phyloP scores from a whole-genome alignment of 2,329 filamentous ascomycete genomes.

The Coccinonectria pachysandricola region DNA sequence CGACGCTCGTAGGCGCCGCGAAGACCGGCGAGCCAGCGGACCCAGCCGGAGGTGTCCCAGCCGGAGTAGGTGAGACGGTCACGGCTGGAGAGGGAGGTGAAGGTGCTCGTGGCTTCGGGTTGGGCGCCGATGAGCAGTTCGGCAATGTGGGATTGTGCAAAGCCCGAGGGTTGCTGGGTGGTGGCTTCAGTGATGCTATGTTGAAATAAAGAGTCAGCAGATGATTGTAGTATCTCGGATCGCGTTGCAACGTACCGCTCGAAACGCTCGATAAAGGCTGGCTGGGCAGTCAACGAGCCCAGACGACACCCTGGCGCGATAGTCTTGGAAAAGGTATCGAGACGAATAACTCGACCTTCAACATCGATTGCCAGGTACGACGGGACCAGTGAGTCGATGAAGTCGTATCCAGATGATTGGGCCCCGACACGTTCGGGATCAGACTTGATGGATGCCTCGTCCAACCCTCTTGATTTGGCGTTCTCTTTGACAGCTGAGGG shows the following conservation, averaged over 20 bases:
- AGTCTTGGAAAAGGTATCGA: slow-evolving; percentile 93
- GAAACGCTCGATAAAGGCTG: slow-evolving; percentile 64
- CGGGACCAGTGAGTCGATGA: slow-evolving; percentile 73
- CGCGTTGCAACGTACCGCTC: slow-evolving; percentile 20
- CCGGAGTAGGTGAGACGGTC: slow-evolving; percentile 40
- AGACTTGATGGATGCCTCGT: slow-evolving; percentile 21
- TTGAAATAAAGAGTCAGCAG: slow-evolving; percentile 4
- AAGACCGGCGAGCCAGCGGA: slow-evolving; percentile 81
- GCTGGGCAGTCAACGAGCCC: slow-evolving; percentile 84
- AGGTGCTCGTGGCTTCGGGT: slow-evolving; percentile 33
- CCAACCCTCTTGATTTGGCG: slow-evolving; percentile 35
- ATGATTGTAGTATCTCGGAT: too few species aligned
- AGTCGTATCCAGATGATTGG: slow-evolving; percentile 54
- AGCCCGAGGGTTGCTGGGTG: slow-evolving; percentile 80
- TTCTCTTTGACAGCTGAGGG: slow-evolving; percentile 53
- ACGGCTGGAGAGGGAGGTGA: slow-evolving; percentile 33
- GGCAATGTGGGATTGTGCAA: slow-evolving; percentile 75
- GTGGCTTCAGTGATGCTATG: slow-evolving; percentile 61
- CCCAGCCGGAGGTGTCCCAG: slow-evolving; percentile 80
- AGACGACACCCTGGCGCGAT: slow-evolving; percentile 81
- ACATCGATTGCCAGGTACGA: slow-evolving; percentile 74
- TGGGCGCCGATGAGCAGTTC: slow-evolving; percentile 65
- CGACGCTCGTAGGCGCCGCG: slow-evolving; percentile 75
- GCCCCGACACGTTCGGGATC: too few species aligned
- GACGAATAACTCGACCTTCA: slow-evolving; percentile 76